Evolutionary conservation across 2,329 filamentous ascomycete genomes (phyloP).

Genomic region (Fusarium sp.): DNA sequence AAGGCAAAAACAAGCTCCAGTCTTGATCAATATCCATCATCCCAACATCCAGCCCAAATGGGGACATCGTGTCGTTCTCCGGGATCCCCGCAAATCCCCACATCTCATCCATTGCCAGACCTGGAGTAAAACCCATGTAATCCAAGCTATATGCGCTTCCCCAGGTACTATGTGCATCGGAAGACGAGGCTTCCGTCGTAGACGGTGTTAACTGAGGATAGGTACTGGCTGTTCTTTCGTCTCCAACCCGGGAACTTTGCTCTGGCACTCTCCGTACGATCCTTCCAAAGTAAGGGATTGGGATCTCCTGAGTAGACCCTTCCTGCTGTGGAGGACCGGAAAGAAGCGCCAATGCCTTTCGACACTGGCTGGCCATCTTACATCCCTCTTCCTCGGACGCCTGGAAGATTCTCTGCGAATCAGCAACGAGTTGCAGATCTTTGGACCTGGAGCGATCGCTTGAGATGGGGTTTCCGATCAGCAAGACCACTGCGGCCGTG

Average conservation of each 20-base stretch:
- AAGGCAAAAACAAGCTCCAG: not conserved
- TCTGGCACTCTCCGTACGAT: not conserved
- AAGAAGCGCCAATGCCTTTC: not conserved
- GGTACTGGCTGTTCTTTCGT: not conserved
- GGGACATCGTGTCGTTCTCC: not conserved
- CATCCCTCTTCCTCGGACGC: not conserved
- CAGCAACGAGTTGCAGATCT: not conserved
- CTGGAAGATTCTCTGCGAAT: not conserved
- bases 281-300: not conserved
- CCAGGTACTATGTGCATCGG: not conserved
- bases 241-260: not conserved
- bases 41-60: not conserved
- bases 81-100: not conserved
- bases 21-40: not conserved
- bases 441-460: not conserved
- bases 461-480: not conserved
- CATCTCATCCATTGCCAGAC: not conserved
- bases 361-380: not conserved
- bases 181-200: not conserved
- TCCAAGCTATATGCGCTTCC: not conserved
- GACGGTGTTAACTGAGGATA: not conserved
- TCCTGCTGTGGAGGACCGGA: not conserved
- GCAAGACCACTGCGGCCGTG: not conserved
- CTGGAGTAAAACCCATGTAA: not conserved
- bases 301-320: not conserved